A percentile compares a stretch with the other conserved stretches of the same genome.
Evolutionary conservation across 2,329 filamentous ascomycete genomes (phyloP).

Genomic region (Trichoderma cornu-damae): DNA sequence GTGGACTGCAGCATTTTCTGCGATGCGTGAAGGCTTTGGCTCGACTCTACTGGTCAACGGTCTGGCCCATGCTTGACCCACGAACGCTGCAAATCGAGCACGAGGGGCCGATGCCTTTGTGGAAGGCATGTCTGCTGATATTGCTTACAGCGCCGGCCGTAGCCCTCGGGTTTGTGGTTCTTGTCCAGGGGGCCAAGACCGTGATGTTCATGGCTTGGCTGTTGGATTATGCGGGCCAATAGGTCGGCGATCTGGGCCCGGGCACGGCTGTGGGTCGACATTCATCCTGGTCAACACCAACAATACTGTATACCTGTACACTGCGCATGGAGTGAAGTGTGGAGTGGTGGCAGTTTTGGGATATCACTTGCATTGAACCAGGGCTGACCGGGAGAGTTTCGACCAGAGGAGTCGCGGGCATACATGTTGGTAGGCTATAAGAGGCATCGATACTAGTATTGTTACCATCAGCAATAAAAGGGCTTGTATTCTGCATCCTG

Average conservation of each 20-base stretch:
- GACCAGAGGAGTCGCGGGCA: background rate
- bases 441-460: background rate
- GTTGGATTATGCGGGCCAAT: background rate
- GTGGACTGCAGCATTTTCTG: background rate
- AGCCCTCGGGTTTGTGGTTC: constrained; percentile 23
- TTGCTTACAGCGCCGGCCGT: constrained; percentile 28
- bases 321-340: background rate
- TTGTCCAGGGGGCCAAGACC: constrained; percentile 29
- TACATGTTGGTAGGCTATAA: background rate
- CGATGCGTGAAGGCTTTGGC: constrained; percentile 20
- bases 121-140: constrained; percentile 26
- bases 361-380: background rate
- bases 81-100: constrained; percentile 31
- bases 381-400: background rate
- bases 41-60: constrained; percentile 33
- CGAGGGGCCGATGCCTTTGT: constrained; percentile 23
- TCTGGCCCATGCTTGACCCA: constrained; percentile 38
- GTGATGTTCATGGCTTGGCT: constrained; percentile 21
- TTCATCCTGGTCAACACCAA: too few relatives aligned
- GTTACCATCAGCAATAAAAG: background rate
- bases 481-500: too few relatives aligned
- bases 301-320: background rate
- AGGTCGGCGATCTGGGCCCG: background rate
- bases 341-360: too few relatives aligned
- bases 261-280: background rate